Evolutionary conservation across 2,329 filamentous ascomycete species (phyloP), one percentile per base, ranked within the genome.

Genomic region (Fusarium luffae): DNA sequence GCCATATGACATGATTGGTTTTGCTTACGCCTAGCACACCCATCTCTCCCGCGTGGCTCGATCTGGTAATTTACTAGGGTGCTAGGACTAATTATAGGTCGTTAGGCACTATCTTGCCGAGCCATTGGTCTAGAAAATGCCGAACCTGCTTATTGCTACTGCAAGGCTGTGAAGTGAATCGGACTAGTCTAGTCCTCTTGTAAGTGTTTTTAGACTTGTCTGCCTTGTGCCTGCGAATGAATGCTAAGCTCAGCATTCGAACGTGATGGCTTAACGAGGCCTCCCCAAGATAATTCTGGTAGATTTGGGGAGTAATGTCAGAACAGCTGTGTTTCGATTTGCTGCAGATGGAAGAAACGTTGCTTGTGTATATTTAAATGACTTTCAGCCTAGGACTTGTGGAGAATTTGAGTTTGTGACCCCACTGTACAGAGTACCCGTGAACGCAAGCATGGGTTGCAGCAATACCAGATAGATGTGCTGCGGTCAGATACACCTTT

Each of bases 21-120:
- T 63, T 57, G 41, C 42, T 54, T 55, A 60, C 59, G 41, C 44
- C 54, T 18, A 59, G 37, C 41, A 44, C 54, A 56, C 43, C 52
- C 48, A 66, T 66, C 54, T 25, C 37, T 46, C 51, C 59, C 54
- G 67, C 54, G 48, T 60, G 40, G 59, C 56, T 57, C 56, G 60
- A 71, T 71, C 60, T 59, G 52, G 56, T 23, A 70, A 69, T 43
- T 40, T 44, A 28, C 63, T 21, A 34, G 68, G 56, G 47, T 46
- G 47, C 25, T 30, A 27, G 54, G 67, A 54, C 68, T 70, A 70
- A 71, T 70, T 71, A 71, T 70, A 70, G 68, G 44, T 65, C 42
- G 47, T 52, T 19, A n/a, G 21, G 41, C 43, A 46, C 55, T 70
- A 62, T 60, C 56, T 52, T 44, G 55, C 44, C 42, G 47, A 48